phyloP scores from a whole-genome alignment of 768 basidiomycete species.

The Vararia minispora region DNA sequence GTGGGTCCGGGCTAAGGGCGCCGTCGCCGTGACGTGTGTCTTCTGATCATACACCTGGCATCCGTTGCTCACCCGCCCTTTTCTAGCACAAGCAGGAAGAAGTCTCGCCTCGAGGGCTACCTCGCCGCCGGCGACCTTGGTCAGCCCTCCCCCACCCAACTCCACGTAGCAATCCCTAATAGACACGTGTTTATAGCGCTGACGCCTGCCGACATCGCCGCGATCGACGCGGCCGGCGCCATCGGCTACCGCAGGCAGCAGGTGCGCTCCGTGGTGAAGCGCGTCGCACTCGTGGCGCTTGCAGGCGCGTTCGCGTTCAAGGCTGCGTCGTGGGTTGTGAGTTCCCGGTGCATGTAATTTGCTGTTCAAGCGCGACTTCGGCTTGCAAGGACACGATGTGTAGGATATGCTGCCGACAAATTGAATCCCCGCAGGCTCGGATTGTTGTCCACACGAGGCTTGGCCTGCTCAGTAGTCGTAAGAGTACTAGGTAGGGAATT shows the following conservation, averaged over 20 bases:
- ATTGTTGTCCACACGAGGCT: too few relatives aligned
- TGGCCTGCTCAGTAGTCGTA: too few relatives aligned
- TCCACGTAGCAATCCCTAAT: too few relatives aligned
- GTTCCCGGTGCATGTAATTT: too few relatives aligned
- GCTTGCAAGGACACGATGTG: too few relatives aligned
- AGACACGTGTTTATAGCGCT: conserved; percentile 29
- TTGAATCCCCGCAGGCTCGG: too few relatives aligned
- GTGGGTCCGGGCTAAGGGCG: conserved; percentile 62
- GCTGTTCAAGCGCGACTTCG: too few relatives aligned
- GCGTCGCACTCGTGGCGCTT: conserved; percentile 13
- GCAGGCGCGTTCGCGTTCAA: too few relatives aligned
- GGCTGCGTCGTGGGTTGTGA: too few relatives aligned
- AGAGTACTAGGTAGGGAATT: too few relatives aligned
- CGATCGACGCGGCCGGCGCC: conserved; percentile 48
- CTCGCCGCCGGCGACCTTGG: conserved; percentile 54
- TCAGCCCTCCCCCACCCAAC: conserved; percentile 20
- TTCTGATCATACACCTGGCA: neutral
- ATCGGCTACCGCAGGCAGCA: conserved; percentile 20
- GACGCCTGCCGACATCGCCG: conserved; percentile 37
- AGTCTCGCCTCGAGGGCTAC: conserved; percentile 55
- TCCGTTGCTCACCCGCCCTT: neutral
- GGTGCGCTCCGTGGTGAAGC: conserved; percentile 13
- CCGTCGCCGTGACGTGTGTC: conserved; percentile 49
- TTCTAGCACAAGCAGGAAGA: conserved; percentile 52
- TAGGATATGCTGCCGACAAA: too few relatives aligned